Conservation (phyloP, 1,139 yeast genomes). For the Yamadazyma aaseri region DNA sequence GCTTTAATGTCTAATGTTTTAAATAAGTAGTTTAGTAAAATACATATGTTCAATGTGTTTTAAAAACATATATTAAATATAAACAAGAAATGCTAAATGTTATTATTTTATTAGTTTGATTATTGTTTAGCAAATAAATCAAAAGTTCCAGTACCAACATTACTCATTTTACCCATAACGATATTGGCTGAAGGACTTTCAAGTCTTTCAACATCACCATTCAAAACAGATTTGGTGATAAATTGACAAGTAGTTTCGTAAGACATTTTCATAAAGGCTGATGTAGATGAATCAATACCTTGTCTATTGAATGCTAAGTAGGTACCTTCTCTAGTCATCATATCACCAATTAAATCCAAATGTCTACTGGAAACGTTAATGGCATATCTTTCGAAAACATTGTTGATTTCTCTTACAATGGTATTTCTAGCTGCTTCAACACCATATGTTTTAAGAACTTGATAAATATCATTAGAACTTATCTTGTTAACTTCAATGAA, state of each 20-base stretch:
- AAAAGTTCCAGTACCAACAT: conserved; percentile 95
- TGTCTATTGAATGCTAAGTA: conserved; percentile 97
- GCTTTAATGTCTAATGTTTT: conserved; percentile 51
- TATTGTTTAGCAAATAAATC: conserved; percentile 65
- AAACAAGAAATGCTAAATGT: too few species aligned
- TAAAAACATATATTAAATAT: too few species aligned
- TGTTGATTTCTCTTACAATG: conserved; percentile 91
- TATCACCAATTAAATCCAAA: conserved; percentile 94
- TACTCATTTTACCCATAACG: conserved; percentile 87
- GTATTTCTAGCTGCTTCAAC: conserved; percentile 99
- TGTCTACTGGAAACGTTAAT: conserved; percentile 92
- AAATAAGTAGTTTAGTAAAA: too few species aligned
- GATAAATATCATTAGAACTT: conserved; percentile 87
- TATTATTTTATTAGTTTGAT: too few species aligned
- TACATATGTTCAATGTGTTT: too few species aligned
- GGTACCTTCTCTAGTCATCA: conserved; percentile 99
- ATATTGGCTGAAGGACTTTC: conserved; percentile 95
- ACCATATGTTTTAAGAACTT: conserved; percentile 90
- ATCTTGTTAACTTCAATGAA: conserved; percentile 86
- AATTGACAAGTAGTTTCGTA: conserved; percentile 98
- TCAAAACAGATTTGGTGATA: conserved; percentile 92
- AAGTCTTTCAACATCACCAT: conserved; percentile 84
- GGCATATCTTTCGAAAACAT: conserved; percentile 95
- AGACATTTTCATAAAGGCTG: conserved; percentile 98
- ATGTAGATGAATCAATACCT: conserved; percentile 94